A percentile compares a stretch with the other conserved stretches of the same genome.
Conservation (phyloP, 1,284 basidiomycete genomes). For the Schizophyllum commune region DNA sequence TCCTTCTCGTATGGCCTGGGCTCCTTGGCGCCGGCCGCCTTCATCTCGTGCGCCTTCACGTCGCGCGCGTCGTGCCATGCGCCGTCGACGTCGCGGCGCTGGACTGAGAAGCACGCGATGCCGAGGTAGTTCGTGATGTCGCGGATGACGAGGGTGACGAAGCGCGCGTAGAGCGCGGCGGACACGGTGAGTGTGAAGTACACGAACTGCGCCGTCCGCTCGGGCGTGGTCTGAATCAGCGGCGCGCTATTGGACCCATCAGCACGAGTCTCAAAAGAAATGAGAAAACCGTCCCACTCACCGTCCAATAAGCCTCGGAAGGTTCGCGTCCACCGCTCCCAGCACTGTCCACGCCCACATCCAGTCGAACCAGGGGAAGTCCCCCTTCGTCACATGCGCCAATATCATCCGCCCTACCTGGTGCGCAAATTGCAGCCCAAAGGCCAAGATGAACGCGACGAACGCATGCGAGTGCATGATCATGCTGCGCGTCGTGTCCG, state of each 20-base stretch:
- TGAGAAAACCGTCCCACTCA: constrained; percentile 28
- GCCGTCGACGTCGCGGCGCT: constrained; percentile 71
- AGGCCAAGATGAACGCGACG: constrained; percentile 83
- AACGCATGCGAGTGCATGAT: constrained; percentile 64
- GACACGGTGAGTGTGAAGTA: constrained; percentile 63
- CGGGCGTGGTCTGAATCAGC: constrained; percentile 58
- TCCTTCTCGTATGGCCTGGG: background rate
- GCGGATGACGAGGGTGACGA: constrained; percentile 73
- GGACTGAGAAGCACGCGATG: constrained; percentile 85
- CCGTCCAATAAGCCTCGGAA: constrained; percentile 61
- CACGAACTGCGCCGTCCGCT: constrained; percentile 58
- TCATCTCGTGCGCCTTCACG: background rate
- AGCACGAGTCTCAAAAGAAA: background rate
- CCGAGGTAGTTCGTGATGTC: constrained; percentile 86
- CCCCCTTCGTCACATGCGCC: constrained; percentile 73
- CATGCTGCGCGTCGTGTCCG: constrained; percentile 26
- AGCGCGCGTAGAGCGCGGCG: constrained; percentile 68
- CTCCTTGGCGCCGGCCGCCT: background rate
- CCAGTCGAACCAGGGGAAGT: constrained; percentile 79
- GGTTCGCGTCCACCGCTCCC: constrained; percentile 79
- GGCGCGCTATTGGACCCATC: constrained; percentile 37
- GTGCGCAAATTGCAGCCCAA: constrained; percentile 84
- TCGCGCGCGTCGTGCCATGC: constrained; percentile 39
- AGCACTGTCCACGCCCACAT: constrained; percentile 80
- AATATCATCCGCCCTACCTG: constrained; percentile 90